These are phyloP conservation scores for Alternaria brassicae DNA, from an alignment of 2,329 filamentous ascomycete genomes.

Conservation along the genomic window DNA sequence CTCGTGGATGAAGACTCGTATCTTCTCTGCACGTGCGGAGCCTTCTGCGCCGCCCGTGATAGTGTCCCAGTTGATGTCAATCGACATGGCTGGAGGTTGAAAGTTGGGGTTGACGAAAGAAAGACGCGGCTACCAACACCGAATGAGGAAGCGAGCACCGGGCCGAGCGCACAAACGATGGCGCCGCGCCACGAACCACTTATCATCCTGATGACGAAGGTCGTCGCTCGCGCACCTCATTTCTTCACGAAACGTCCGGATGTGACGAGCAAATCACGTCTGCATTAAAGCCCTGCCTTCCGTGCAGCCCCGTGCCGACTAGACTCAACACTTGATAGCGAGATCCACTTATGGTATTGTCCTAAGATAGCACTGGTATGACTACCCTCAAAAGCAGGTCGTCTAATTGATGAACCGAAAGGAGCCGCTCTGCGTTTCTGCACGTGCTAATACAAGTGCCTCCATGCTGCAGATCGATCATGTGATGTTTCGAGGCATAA, in stretches of 20 bases:
- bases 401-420: conserved; percentile 13
- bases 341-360: conserved; percentile 4
- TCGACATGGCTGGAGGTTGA: conserved; percentile 72
- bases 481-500: conserved; percentile 21
- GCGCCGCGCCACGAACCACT: conserved; percentile 26
- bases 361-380: not conserved
- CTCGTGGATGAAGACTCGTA: conserved; percentile 92
- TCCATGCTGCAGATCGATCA: conserved; percentile 35
- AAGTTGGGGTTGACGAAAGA: conserved; percentile 35
- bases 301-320: conserved; percentile 16
- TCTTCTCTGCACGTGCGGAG: conserved; percentile 79
- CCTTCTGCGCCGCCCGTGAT: conserved; percentile 91
- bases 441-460: conserved; percentile 37
- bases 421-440: conserved; percentile 43
- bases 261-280: conserved; percentile 27
- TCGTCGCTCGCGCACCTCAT: conserved; percentile 23
- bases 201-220: conserved; percentile 15
- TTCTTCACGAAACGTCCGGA: conserved; percentile 21
- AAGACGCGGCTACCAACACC: conserved; percentile 22
- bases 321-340: conserved; percentile 11
- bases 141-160: conserved; percentile 29
- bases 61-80: conserved; percentile 96
- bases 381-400: not conserved
- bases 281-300: conserved; percentile 26
- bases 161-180: conserved; percentile 26